Evolutionary conservation across 1,284 basidiomycete genomes (phyloP).

Genomic region (Volvariella surrecta): DNA sequence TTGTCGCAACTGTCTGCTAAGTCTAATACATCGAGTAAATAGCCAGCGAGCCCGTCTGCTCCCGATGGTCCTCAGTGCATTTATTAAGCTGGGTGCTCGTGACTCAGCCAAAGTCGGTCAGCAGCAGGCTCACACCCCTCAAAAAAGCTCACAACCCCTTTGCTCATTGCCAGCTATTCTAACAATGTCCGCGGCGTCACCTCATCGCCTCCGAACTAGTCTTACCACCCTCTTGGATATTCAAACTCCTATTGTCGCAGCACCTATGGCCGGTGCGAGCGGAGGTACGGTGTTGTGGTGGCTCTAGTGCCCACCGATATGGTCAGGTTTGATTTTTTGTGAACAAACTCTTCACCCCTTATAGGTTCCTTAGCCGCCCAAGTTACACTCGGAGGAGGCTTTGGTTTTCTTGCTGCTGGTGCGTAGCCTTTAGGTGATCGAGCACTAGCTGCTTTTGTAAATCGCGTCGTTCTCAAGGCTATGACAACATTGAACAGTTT

Average conservation of each 20-base stretch:
- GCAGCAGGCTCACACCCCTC: no score
- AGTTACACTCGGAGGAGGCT: slow-evolving; percentile 56
- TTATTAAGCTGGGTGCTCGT: no score
- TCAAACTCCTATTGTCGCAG: slow-evolving; percentile 47
- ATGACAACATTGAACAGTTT: slow-evolving; percentile 32
- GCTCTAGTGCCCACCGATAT: background rate
- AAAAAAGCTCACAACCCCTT: no score
- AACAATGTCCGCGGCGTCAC: no score
- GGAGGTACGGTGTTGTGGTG: slow-evolving; percentile 27
- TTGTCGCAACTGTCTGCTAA: no score
- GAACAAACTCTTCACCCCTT: background rate
- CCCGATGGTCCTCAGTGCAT: no score
- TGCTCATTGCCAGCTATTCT: no score
- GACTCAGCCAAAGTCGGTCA: no score
- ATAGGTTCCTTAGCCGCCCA: slow-evolving; percentile 49
- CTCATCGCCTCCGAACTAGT: background rate
- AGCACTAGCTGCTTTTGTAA: background rate
- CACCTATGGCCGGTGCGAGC: slow-evolving; percentile 62
- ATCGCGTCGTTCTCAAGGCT: slow-evolving; percentile 28
- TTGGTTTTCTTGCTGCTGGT: slow-evolving; percentile 63
- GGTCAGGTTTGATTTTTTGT: background rate
- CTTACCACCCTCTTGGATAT: slow-evolving; percentile 16
- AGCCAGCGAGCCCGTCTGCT: no score
- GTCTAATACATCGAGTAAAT: no score
- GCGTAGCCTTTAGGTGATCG: slow-evolving; percentile 4